Conservation (phyloP, 2,329 filamentous ascomycete genomes). For the Scedosporium dehoogii region DNA sequence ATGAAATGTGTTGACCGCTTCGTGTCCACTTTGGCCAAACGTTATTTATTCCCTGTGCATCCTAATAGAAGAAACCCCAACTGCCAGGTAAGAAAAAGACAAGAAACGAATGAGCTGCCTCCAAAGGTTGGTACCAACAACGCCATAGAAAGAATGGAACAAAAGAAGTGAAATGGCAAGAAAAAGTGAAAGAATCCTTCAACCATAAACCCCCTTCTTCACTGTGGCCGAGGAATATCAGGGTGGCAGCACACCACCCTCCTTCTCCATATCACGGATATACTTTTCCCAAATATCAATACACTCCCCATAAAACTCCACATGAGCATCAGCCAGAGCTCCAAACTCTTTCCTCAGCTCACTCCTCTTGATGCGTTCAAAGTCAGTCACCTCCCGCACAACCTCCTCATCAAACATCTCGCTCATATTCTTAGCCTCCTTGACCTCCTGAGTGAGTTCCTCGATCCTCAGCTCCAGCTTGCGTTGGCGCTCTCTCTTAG, state of each 20-base stretch:
- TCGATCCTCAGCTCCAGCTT: conserved; percentile 91
- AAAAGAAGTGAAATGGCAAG: neutral
- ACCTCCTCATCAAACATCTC: conserved; percentile 97
- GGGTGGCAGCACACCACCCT: conserved; percentile 26
- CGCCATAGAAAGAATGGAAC: neutral
- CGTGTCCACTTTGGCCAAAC: too few species aligned
- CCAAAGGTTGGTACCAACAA: neutral
- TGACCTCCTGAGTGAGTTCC: conserved; percentile 80
- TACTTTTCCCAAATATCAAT: conserved; percentile 83
- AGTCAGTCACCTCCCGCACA: conserved; percentile 83
- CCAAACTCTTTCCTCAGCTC: conserved; percentile 87
- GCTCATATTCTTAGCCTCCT: conserved; percentile 73
- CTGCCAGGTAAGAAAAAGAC: neutral
- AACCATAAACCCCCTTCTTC: neutral
- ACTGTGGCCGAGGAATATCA: conserved; percentile 7
- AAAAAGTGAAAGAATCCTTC: neutral
- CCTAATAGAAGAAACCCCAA: neutral
- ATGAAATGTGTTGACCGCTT: too few species aligned
- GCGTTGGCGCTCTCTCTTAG: conserved; percentile 73
- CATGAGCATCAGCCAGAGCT: conserved; percentile 72
- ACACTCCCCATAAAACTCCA: conserved; percentile 74
- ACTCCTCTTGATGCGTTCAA: conserved; percentile 89
- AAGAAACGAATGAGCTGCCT: neutral
- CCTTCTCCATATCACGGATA: conserved; percentile 74
- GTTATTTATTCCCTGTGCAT: neutral